phyloP scores from a whole-genome alignment of 2,329 filamentous ascomycete species.

The Plenodomus tracheiphilus region DNA sequence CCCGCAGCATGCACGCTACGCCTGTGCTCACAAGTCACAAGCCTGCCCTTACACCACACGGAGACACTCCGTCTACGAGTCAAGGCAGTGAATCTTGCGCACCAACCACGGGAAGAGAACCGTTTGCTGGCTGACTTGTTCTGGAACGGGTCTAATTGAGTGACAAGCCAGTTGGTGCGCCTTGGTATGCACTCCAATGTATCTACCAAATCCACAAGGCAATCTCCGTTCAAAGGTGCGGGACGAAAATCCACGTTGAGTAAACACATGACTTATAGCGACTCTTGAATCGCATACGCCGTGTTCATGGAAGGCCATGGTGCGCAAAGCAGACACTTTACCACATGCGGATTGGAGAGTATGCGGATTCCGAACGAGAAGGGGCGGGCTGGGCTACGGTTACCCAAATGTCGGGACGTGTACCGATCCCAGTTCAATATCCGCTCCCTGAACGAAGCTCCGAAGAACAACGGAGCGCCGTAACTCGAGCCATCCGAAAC shows the following conservation, averaged over 20 bases:
- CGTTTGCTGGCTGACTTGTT: not conserved
- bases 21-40: not conserved
- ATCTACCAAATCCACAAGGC: not conserved
- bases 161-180: not conserved
- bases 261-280: not conserved
- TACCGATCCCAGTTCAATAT: conserved; percentile 13
- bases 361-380: not conserved
- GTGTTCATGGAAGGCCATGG: not conserved
- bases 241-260: not conserved
- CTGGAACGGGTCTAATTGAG: not conserved
- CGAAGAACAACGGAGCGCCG: not conserved
- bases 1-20: conserved; percentile 10
- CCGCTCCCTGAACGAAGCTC: conserved; percentile 3
- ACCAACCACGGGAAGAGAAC: conserved; percentile 3
- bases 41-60: conserved; percentile 3
- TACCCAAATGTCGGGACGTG: conserved; percentile 4
- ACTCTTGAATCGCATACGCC: not conserved
- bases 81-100: not conserved
- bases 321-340: not conserved
- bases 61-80: conserved; percentile 5
- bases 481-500: too few species aligned
- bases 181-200: not conserved
- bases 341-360: not conserved
- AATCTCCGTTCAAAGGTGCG: not conserved
- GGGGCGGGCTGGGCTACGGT: too few species aligned